phyloP scores from a whole-genome alignment of 257 asterid species.

The Solanum chmielewskii region DNA sequence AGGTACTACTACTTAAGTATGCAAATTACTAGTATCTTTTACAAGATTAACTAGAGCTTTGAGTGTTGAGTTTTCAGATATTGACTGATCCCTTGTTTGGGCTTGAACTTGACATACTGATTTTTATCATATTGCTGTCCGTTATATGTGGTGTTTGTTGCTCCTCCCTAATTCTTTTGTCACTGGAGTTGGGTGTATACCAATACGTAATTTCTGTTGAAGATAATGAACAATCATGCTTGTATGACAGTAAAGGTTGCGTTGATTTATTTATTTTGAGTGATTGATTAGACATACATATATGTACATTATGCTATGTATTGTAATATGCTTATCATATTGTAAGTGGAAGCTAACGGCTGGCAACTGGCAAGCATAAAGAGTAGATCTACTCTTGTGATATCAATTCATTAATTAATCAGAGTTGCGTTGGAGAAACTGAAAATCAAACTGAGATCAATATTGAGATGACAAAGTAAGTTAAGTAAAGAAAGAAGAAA shows the following conservation, averaged over 20 bases:
- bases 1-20: background rate
- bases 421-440: background rate
- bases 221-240: background rate
- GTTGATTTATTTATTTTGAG: background rate
- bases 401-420: background rate
- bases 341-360: background rate
- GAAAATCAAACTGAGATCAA: background rate
- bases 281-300: background rate
- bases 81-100: background rate
- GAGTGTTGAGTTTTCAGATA: background rate
- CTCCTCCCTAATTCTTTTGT: background rate
- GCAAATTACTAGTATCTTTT: background rate
- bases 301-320: background rate
- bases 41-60: background rate
- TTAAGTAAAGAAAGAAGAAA: background rate
- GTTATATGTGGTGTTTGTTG: background rate
- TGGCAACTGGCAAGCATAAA: background rate
- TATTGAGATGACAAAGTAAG: background rate
- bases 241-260: background rate
- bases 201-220: background rate
- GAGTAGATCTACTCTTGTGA: background rate
- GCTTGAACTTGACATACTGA: background rate
- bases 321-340: background rate
- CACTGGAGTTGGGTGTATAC: background rate
- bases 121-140: background rate